A percentile compares a stretch with the other conserved stretches of the same genome.
phyloP scores from a whole-genome alignment of 306 rosid genomes.

The Arachis stenosperma region DNA sequence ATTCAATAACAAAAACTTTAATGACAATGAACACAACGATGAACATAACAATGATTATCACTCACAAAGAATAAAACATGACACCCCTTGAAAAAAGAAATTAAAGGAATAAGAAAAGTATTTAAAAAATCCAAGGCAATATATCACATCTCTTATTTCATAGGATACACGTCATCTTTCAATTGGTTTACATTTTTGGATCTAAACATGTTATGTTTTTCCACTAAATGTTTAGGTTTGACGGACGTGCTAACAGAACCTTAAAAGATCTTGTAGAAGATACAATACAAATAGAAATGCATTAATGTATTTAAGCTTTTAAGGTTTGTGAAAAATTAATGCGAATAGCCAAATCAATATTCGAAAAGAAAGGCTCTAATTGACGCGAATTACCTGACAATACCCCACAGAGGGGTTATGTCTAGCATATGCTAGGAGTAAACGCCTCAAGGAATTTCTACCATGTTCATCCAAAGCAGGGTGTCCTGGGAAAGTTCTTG shows the following conservation, averaged over 20 bases:
- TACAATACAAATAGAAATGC: neutral
- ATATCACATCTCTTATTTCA: conserved; percentile 14
- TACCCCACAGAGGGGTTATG: conserved; percentile 96
- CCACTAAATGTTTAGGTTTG: neutral
- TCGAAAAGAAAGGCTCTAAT: conserved; percentile 33
- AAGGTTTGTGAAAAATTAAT: conserved; percentile 17
- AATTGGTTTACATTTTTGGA: conserved; percentile 11
- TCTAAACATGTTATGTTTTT: conserved; percentile 20
- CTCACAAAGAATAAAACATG: conserved; percentile 19
- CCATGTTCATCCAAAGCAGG: conserved; percentile 95
- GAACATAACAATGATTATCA: conserved; percentile 31
- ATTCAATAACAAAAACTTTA: conserved; percentile 26
- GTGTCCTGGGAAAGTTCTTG: conserved; percentile 95
- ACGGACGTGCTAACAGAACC: conserved; percentile 5
- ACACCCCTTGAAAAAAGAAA: neutral
- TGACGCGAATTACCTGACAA: conserved; percentile 74
- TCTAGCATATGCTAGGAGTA: conserved; percentile 87
- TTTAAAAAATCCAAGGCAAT: conserved; percentile 7
- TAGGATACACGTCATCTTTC: neutral
- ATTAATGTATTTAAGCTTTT: conserved; percentile 19
- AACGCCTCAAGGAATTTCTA: conserved; percentile 84
- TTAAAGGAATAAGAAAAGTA: neutral
- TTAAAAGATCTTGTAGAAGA: conserved; percentile 1
- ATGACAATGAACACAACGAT: conserved; percentile 14
- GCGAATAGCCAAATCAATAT: conserved; percentile 22